Base-by-base conservation (phyloP, 352 stramenopile species). In the Globisporangium megalacanthum region DNA sequence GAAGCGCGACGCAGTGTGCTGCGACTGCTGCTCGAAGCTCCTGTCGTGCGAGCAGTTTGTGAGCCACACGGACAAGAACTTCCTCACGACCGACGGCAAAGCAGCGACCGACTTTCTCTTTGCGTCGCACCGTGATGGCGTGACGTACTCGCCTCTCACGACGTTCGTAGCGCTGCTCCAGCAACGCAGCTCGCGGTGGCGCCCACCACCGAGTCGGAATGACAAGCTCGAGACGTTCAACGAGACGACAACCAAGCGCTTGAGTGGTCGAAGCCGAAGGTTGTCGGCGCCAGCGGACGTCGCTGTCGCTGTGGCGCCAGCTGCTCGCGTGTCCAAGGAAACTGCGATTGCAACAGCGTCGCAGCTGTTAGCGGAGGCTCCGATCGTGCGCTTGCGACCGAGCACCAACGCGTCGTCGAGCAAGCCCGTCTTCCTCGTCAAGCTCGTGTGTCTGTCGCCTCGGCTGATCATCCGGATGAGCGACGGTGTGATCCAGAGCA, bases 21-120 rank as follows among this genome's bases (percentile, higher is more conserved):
- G 57, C 13, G 9, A 15, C 19, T 63, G 57, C 45, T 63, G 57
- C 33, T 36, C 20, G 4, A 63, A 63, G 36, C 19, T 19, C 31
- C 19, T 63, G 39, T 14, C 50, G 15, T 33, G 35, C 13, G 51
- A 56, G 19, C 39, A 49, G 15, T 63, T 63, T 52, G 57, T 63
- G 42, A 9, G 15, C 31, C 57, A 63, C 42, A 57, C 49, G 31
- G 56, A 56, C 42, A 15, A 29, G 31, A 31, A 10, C 6, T 25
- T 58, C 52, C 9, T 42, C 3, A 22, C 45, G 6, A 33, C 11
- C 1, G 47, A 56, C 17, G 37, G 22, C 7, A 42, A 44, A 6
- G 35, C n/a, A 15, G 36, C 56, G n/a, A 48, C 37, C 37, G 29
- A 56, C 19, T 63, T 57, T 37, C 29, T 63, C 29, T 63, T 63